These are phyloP conservation scores for Chaetomium sp. DNA, from an alignment of 2,329 filamentous ascomycete species.

Conservation along the genomic window DNA sequence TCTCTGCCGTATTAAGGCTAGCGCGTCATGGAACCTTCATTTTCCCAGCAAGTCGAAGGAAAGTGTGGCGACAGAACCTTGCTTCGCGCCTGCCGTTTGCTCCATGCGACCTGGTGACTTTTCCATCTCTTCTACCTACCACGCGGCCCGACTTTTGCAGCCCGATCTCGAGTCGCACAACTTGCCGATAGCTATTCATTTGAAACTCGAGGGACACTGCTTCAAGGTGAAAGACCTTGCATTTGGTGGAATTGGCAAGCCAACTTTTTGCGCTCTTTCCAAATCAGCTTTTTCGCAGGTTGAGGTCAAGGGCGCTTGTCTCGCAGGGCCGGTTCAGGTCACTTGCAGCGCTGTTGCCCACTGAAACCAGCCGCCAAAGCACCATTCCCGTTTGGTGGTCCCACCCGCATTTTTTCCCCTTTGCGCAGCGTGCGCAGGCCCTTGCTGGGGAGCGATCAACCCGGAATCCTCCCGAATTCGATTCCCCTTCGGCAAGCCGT, in stretches of 20 bases:
- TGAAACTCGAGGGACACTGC: not conserved
- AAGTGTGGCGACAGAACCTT: not conserved
- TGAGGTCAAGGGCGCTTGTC: too few relatives aligned
- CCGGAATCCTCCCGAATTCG: slow-evolving; percentile 24
- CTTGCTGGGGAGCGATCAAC: slow-evolving; percentile 20
- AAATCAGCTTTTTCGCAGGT: too few relatives aligned
- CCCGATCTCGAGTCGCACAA: slow-evolving; percentile 8
- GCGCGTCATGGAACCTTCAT: not conserved
- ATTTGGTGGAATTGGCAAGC: too few relatives aligned
- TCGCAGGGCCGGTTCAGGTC: too few relatives aligned
- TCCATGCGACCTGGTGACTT: not conserved
- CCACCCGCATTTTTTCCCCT: slow-evolving; percentile 14
- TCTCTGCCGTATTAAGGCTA: slow-evolving; percentile 3
- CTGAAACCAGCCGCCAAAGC: slow-evolving; percentile 14
- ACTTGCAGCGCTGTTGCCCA: not conserved
- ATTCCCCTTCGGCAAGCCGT: slow-evolving; percentile 19
- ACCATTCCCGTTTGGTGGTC: slow-evolving; percentile 18
- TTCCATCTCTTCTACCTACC: not conserved
- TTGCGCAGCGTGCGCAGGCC: not conserved
- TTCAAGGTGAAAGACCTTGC: not conserved
- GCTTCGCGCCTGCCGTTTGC: too few relatives aligned
- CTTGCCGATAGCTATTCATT: not conserved
- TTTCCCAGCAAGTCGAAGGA: not conserved
- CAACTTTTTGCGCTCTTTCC: too few relatives aligned
- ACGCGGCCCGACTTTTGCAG: not conserved